Evolutionary conservation across 2,329 filamentous ascomycete species (phyloP).

Genomic region (Alternaria arborescens): DNA sequence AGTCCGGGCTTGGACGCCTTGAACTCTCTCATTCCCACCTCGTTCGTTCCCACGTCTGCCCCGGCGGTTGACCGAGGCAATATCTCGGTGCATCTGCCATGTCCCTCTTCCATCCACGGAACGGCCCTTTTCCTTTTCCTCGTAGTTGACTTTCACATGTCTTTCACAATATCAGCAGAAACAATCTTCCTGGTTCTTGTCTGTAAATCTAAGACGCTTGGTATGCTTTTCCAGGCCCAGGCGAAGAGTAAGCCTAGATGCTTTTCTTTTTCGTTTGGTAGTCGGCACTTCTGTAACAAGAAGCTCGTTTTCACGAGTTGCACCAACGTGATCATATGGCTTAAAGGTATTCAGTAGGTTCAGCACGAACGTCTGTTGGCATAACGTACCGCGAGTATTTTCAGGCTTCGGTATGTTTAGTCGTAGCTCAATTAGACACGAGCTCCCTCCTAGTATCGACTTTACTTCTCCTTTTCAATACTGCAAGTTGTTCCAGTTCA

Average conservation of each 20-base stretch:
- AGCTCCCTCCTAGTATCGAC: not conserved
- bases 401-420: not conserved
- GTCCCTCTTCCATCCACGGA: not conserved
- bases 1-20: slow-evolving; percentile 1
- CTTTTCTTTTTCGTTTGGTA: not conserved
- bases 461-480: not conserved
- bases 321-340: not conserved
- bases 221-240: not conserved
- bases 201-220: not conserved
- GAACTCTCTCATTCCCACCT: not conserved
- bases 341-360: not conserved
- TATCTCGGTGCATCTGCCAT: not conserved
- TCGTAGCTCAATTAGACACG: not conserved
- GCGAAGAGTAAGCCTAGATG: not conserved
- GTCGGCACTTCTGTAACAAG: not conserved
- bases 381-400: not conserved
- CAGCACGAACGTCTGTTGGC: not conserved
- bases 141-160: not conserved
- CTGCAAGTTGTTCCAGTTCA: not conserved
- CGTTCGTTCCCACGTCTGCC: not conserved
- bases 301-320: not conserved
- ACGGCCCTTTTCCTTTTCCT: not conserved
- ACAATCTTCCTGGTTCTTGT: not conserved
- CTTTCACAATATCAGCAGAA: not conserved
- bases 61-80: not conserved